Conservation (phyloP, 2,329 filamentous ascomycete genomes). For the Periconia sp. region DNA sequence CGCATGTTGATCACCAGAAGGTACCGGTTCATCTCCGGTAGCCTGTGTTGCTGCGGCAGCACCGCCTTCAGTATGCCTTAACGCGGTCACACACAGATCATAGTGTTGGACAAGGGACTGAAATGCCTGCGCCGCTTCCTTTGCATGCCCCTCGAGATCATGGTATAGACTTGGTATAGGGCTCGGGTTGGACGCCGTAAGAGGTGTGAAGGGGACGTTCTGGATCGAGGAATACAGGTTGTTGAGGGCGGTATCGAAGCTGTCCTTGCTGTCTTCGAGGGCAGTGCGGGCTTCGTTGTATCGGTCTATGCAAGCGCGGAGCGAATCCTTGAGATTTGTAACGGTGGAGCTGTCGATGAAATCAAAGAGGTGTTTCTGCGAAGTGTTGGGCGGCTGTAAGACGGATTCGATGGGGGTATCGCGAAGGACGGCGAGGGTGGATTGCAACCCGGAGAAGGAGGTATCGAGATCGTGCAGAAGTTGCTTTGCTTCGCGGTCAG, state of each 20-base stretch:
- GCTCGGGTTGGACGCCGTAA: constrained; percentile 32
- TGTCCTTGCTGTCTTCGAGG: constrained; percentile 56
- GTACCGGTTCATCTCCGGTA: constrained; percentile 36
- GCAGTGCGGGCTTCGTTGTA: constrained; percentile 68
- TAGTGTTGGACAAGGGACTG: constrained; percentile 84
- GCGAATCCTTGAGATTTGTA: constrained; percentile 62
- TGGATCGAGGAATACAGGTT: constrained; percentile 39
- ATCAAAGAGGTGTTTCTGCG: constrained; percentile 66
- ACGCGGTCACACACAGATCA: constrained; percentile 87
- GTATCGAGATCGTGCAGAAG: constrained; percentile 67
- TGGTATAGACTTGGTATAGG: constrained; percentile 52
- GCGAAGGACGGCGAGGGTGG: constrained; percentile 66
- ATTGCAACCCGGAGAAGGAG: constrained; percentile 64
- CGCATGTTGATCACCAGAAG: constrained; percentile 30
- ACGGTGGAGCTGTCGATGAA: constrained; percentile 76
- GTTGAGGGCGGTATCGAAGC: constrained; percentile 72
- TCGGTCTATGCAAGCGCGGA: constrained; percentile 71
- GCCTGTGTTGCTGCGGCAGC: constrained; percentile 50
- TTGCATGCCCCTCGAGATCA: constrained; percentile 70
- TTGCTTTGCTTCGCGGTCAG: constrained; percentile 34
- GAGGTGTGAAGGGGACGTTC: constrained; percentile 33
- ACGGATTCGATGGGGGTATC: constrained; percentile 65
- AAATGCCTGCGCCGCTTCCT: constrained; percentile 79
- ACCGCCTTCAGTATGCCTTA: constrained; percentile 78
- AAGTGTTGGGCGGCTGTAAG: constrained; percentile 57